These are phyloP conservation scores for Setomelanomma holmii DNA, from an alignment of 2,329 filamentous ascomycete genomes.

Conservation along the genomic window DNA sequence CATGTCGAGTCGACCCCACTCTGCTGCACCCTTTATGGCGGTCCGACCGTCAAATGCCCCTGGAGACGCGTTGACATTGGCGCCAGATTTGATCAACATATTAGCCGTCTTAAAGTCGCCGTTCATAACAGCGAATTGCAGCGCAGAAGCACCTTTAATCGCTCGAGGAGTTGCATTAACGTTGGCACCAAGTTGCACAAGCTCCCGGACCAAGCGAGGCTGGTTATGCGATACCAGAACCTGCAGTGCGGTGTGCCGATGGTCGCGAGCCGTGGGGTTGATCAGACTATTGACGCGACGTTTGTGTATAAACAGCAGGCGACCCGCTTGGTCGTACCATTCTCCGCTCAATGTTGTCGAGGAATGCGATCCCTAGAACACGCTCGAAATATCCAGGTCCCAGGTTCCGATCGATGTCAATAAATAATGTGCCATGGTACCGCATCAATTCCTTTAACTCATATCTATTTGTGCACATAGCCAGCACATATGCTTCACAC, in stretches of 20 bases:
- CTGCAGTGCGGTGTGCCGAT: neutral
- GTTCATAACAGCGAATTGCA: conserved; percentile 33
- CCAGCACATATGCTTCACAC: too few species aligned
- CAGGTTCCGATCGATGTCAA: too few species aligned
- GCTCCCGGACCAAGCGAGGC: neutral
- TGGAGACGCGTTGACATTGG: conserved; percentile 3
- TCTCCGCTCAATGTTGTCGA: too few species aligned
- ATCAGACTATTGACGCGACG: neutral
- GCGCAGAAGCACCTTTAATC: conserved; percentile 24
- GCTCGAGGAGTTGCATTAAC: neutral
- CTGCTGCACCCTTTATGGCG: conserved; percentile 37
- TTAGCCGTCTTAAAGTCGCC: conserved; percentile 28
- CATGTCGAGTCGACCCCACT: conserved; percentile 38
- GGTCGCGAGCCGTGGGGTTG: neutral
- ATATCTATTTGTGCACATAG: too few species aligned
- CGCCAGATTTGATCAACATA: conserved; percentile 2
- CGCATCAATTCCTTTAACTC: too few species aligned
- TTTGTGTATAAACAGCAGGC: conserved; percentile 10
- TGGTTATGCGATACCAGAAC: neutral
- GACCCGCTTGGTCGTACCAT: too few species aligned
- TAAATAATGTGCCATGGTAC: too few species aligned
- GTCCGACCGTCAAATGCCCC: conserved; percentile 27
- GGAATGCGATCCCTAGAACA: too few species aligned
- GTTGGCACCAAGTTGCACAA: neutral
- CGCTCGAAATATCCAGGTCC: too few species aligned